Base-by-base conservation (phyloP, 2,329 filamentous ascomycete genomes). In the Pezicula carpinea region DNA sequence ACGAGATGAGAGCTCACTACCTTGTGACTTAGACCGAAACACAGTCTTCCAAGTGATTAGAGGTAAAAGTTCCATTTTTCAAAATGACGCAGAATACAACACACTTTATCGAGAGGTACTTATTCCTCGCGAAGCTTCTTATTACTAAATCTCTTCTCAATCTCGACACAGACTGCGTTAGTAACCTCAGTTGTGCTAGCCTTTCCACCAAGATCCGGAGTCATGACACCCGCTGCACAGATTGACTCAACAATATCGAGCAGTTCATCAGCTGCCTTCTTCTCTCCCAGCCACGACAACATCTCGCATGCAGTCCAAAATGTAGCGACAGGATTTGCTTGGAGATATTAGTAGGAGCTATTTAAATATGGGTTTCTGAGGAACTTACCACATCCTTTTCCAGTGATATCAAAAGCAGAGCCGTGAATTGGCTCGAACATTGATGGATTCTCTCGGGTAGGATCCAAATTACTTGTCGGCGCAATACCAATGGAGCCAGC, bases 401-500 rank as follows among this genome's bases (percentile, higher is more conserved):
- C 45, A 18, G 45, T 47, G 39, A 47, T 47, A 47, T 79, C 75
- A 48, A 77, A 77, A 1, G 76, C 76, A 2, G 72, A 76, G 3
- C 76, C 76, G 53, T 78, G 75, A 40, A 80, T 79, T 0, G 76
- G 76, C 65, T 80, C 77, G 47, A 80, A 80, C 74, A 80, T 78
- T 47, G 71, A 75, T 55, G 77, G 49, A 64, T 77, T 54, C 63
- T 75, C n/a, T 61, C 75, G 61, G 1, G 62, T 67, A 1, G 83
- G 82, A 53, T 86, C 82, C 1, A 87, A 68, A 55, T 85, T 85
- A 39, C 74, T 79, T 0, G 82, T 85, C 3, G 83, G 82, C 2
- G 83, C 83, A 47, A 87, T 85, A 11, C 83, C 83, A 48, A 87
- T 87, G 2, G 78, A 83, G 0, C 83, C 83, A 4, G 82, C 82